phyloP scores from a whole-genome alignment of 306 rosid genomes.

The Erythrophleum fordii region DNA sequence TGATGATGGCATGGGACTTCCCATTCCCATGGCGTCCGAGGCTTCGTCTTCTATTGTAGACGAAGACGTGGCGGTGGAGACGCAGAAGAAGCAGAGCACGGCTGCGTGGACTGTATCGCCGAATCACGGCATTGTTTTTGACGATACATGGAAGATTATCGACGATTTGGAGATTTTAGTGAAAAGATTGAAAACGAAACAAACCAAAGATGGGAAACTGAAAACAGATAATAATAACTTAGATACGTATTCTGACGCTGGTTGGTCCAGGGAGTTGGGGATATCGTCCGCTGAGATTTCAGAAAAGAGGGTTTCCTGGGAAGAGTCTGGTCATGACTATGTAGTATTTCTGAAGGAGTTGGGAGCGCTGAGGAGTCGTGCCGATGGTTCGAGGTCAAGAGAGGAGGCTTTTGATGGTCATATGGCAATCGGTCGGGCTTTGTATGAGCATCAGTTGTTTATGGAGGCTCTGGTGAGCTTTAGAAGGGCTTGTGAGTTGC shows the following conservation, averaged over 20 bases:
- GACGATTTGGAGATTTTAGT: slow-evolving; percentile 91
- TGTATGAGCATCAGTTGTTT: slow-evolving; percentile 88
- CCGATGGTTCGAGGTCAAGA: slow-evolving; percentile 87
- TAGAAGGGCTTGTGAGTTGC: slow-evolving; percentile 93
- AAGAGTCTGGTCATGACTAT: slow-evolving; percentile 88
- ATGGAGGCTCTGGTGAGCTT: slow-evolving; percentile 89
- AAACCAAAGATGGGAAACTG: slow-evolving; percentile 79
- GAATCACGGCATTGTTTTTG: slow-evolving; percentile 92
- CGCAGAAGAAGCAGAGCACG: slow-evolving; percentile 97
- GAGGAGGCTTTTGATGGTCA: slow-evolving; percentile 99
- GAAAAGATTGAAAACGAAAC: slow-evolving; percentile 84
- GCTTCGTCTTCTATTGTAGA: slow-evolving; percentile 84
- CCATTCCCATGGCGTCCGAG: slow-evolving; percentile 52
- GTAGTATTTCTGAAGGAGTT: slow-evolving; percentile 75
- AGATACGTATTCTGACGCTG: slow-evolving; percentile 91
- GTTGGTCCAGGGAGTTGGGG: slow-evolving; percentile 95
- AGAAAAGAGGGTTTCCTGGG: slow-evolving; percentile 86
- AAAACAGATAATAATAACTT: slow-evolving; percentile 80
- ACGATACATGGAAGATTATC: slow-evolving; percentile 95
- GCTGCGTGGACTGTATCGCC: slow-evolving; percentile 99
- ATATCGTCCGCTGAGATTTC: slow-evolving; percentile 83
- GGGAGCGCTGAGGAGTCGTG: slow-evolving; percentile 76
- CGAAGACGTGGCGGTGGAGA: slow-evolving; percentile 68
- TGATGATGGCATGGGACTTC: slow-evolving; percentile 45
- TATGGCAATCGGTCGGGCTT: slow-evolving; percentile 94